Percentiles rank a stretch among this genome's conserved stretches.
phyloP scores from a whole-genome alignment of 2,329 filamentous ascomycete genomes.

The Fusarium incarnatum region DNA sequence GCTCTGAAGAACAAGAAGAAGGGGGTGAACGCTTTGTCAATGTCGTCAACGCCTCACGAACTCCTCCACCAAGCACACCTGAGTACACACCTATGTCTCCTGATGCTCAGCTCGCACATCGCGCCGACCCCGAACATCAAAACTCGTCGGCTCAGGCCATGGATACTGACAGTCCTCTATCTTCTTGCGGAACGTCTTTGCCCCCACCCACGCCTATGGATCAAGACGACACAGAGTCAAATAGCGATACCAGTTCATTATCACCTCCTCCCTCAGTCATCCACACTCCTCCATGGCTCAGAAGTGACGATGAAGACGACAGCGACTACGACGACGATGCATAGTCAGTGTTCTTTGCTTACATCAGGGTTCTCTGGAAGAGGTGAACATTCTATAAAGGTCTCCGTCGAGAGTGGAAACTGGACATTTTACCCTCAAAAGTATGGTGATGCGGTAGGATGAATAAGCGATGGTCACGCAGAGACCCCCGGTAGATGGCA shows the following conservation, averaged over 20 bases:
- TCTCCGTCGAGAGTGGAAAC: not conserved
- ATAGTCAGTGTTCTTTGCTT: not conserved
- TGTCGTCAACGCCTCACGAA: not conserved
- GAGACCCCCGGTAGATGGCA: not conserved
- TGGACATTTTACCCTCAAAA: not conserved
- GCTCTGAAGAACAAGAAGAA: constrained; percentile 2
- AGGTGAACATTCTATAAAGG: not conserved
- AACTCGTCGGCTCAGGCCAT: not conserved
- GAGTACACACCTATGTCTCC: not conserved
- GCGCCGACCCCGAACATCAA: not conserved
- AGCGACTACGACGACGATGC: not conserved
- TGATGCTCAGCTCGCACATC: not conserved
- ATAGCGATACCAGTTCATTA: constrained; percentile 15
- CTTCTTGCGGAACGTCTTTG: constrained; percentile 1
- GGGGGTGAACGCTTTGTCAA: not conserved
- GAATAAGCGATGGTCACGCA: not conserved
- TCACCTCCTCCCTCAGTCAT: constrained; percentile 33
- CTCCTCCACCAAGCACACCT: not conserved
- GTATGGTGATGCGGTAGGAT: no score
- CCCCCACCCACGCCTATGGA: not conserved
- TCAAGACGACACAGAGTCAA: not conserved
- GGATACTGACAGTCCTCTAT: not conserved
- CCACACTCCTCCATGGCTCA: constrained; percentile 33
- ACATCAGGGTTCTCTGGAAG: not conserved
- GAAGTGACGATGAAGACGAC: not conserved